A percentile compares a stretch with the other conserved stretches of the same genome.
These are phyloP conservation scores for Colletotrichum sp. DNA, from an alignment of 2,329 filamentous ascomycete species.

Conservation along the genomic window DNA sequence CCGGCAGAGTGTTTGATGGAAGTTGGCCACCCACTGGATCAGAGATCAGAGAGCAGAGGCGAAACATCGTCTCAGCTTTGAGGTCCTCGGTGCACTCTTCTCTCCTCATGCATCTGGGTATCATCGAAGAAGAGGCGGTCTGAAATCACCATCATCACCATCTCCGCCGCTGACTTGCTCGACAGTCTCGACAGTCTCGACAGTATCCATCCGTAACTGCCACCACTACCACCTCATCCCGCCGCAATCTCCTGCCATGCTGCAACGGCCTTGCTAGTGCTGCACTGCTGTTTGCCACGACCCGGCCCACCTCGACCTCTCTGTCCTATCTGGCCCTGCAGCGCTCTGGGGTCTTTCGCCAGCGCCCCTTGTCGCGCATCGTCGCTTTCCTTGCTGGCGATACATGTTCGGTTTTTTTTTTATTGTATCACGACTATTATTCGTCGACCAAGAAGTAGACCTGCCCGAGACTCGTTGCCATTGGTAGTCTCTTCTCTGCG, in stretches of 20 bases:
- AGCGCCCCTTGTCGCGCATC: slow-evolving; percentile 1
- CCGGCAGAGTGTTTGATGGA: background rate
- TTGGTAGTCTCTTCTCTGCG: background rate
- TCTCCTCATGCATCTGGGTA: background rate
- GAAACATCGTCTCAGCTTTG: background rate
- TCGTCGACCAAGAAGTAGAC: background rate
- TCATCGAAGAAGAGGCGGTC: background rate
- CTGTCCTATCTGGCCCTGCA: background rate
- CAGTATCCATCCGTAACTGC: background rate
- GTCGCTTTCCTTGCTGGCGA: background rate
- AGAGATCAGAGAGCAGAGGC: background rate
- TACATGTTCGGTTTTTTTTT: background rate
- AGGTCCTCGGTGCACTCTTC: background rate
- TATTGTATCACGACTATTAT: background rate
- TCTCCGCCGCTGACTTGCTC: background rate
- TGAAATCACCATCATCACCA: background rate
- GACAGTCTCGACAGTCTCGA: background rate
- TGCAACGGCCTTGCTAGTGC: slow-evolving; percentile 3
- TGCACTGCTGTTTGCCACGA: background rate
- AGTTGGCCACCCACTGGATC: background rate
- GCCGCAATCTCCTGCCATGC: slow-evolving; percentile 4
- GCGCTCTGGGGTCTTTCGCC: background rate
- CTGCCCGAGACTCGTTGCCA: background rate
- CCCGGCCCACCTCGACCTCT: background rate
- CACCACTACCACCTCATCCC: background rate